These are phyloP conservation scores for Candida fluviatilis DNA, from an alignment of 805 yeast species.

Conservation along the genomic window DNA sequence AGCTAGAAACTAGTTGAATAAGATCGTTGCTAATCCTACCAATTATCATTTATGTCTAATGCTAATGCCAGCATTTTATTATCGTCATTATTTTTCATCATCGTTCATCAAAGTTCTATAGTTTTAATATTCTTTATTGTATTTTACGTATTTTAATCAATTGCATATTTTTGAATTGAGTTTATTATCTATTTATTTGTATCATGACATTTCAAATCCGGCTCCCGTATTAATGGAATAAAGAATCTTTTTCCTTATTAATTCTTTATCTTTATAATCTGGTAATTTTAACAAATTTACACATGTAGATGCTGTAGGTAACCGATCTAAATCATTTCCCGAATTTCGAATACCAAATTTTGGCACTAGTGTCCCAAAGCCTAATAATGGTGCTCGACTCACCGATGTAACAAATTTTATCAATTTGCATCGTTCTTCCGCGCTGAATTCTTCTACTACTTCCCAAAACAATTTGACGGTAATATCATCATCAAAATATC, in stretches of 20 bases:
- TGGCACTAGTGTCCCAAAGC: slow-evolving; percentile 73
- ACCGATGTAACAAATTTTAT: slow-evolving; percentile 90
- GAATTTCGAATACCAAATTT: slow-evolving; percentile 73
- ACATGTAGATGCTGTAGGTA: slow-evolving; percentile 94
- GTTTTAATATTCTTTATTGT: slow-evolving; percentile 1
- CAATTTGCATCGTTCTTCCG: slow-evolving; percentile 59
- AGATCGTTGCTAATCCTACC: too few relatives aligned
- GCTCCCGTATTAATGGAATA: slow-evolving; percentile 81
- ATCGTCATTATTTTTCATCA: background rate
- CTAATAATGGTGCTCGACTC: slow-evolving; percentile 85
- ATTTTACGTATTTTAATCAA: slow-evolving; percentile 5
- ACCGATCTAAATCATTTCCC: slow-evolving; percentile 50
- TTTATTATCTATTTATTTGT: background rate
- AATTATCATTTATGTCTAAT: too few relatives aligned
- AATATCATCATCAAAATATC: slow-evolving; percentile 48
- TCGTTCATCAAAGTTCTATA: background rate
- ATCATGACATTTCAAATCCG: slow-evolving; percentile 74
- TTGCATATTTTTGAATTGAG: slow-evolving; percentile 5
- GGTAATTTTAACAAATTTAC: slow-evolving; percentile 85
- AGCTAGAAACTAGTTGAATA: slow-evolving; percentile 9
- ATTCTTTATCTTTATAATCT: slow-evolving; percentile 60
- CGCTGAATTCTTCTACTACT: slow-evolving; percentile 62
- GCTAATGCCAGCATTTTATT: too few relatives aligned
- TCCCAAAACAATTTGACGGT: slow-evolving; percentile 73
- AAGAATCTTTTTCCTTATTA: slow-evolving; percentile 59